A percentile compares a stretch with the other conserved stretches of the same genome.
These are phyloP conservation scores for Brasenia schreberi DNA, from an alignment of 164 flowering plant genomes.

Conservation along the genomic window DNA sequence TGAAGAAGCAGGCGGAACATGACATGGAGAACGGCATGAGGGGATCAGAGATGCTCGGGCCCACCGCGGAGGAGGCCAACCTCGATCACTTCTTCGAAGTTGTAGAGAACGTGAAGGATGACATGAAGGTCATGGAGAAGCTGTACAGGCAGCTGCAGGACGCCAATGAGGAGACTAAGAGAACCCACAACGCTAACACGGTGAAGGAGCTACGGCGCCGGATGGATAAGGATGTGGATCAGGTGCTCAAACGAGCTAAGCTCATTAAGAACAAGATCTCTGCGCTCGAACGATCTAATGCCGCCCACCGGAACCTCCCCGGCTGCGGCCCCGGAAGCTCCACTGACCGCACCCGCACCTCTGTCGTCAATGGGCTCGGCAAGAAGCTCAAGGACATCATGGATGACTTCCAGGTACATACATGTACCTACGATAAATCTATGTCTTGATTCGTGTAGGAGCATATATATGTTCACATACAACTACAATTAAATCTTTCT, in stretches of 20 bases:
- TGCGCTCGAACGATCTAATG: conserved; percentile 18
- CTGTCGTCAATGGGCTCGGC: conserved; percentile 20
- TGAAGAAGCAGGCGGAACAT: conserved; percentile 13
- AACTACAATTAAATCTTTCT: too few species aligned
- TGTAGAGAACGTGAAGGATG: conserved; percentile 22
- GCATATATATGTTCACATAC: background rate
- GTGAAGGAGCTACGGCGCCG: conserved; percentile 14
- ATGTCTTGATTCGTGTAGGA: too few species aligned
- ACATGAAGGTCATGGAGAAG: conserved; percentile 13
- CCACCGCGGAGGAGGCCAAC: conserved; percentile 14
- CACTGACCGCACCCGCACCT: conserved; percentile 22
- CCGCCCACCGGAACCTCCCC: conserved; percentile 14
- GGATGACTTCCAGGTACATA: conserved; percentile 18
- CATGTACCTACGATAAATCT: background rate
- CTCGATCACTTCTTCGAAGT: conserved; percentile 23
- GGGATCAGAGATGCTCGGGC: background rate
- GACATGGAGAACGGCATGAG: conserved; percentile 11
- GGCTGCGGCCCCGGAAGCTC: conserved; percentile 25
- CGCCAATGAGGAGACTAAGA: conserved; percentile 17
- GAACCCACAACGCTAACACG: conserved; percentile 19
- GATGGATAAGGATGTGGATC: conserved; percentile 18
- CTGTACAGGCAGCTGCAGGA: conserved; percentile 16
- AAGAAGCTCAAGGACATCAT: conserved; percentile 25
- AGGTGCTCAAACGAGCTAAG: conserved; percentile 16
- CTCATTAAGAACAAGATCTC: conserved; percentile 19